Evolutionary conservation across 768 basidiomycete genomes (phyloP), one percentile per base, ranked within the genome.

Genomic region (Serendipita sp.): DNA sequence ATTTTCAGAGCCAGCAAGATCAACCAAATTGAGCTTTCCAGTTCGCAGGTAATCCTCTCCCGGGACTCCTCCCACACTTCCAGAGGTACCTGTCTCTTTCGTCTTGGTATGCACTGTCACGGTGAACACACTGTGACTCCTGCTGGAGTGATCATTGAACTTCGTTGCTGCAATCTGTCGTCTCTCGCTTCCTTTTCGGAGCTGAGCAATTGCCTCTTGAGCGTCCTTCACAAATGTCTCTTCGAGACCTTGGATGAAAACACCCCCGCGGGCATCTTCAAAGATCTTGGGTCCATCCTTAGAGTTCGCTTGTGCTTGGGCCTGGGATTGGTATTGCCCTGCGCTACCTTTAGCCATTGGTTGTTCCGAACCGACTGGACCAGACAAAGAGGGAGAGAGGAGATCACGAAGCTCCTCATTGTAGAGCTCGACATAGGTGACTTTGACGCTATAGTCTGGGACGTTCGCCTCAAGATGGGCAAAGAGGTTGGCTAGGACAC

Each of bases 341-440:
- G 68, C 71, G 3, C 73, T 74, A 8, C 79, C 81, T 74, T 83
- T 81, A 28, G 86, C 86, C 90, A 91, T 92, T 0, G 90, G 88
- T 67, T 92, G 89, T 8, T 76, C 77, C 1, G 65, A 54, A 63
- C 85, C 85, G 2, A 77, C 75, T 2, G 89, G 88, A 1, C 85
- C 80, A 1, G 83, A 72, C 56, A 92, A 79, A n/a, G 95, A 92
- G 62, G 76, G 78, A 10, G 89, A 82, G 35, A 97, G 82, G 32
- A 99, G 82, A 73, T 99, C 96, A 28, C 96, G 88, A 3, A 99
- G 82, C 72, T 98, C 96, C 76, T 99, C 96, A 72, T 99, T 99
- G 75, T 98, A 99, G 24, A 99, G 79, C 72, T 99, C 96, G 63
- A 99, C 79, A 73, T 86, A 98, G 0, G 93, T 95, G 64, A 95